Conservation (phyloP, 352 stramenopile genomes). For the Phytophthora cryptogea region DNA sequence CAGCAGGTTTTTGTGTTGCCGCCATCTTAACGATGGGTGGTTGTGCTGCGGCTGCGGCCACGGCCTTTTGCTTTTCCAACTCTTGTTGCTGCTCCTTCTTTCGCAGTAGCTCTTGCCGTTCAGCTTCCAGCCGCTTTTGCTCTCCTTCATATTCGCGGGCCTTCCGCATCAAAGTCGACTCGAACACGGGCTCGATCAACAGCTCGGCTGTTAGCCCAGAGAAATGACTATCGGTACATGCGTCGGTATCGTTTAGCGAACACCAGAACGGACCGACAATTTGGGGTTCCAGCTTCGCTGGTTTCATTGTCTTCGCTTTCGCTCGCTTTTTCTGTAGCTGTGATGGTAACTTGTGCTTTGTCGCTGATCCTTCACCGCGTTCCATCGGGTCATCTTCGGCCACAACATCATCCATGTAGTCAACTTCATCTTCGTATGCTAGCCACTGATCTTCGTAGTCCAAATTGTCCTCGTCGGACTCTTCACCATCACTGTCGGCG, state of each 20-base stretch:
- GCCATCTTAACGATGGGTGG: neutral
- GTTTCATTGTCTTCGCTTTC: slow-evolving; percentile 63
- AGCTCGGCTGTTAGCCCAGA: slow-evolving; percentile 30
- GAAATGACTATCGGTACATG: slow-evolving; percentile 23
- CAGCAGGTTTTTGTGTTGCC: slow-evolving; percentile 6
- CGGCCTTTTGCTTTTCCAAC: slow-evolving; percentile 24
- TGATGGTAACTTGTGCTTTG: slow-evolving; percentile 59
- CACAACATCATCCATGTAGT: slow-evolving; percentile 70
- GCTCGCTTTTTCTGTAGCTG: slow-evolving; percentile 57
- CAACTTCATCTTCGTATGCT: slow-evolving; percentile 87
- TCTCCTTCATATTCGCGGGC: slow-evolving; percentile 50
- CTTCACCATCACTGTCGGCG: slow-evolving; percentile 72
- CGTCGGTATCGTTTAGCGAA: neutral
- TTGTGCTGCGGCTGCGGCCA: neutral
- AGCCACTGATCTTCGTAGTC: slow-evolving; percentile 88
- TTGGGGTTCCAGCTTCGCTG: slow-evolving; percentile 67
- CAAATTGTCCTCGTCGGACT: slow-evolving; percentile 79
- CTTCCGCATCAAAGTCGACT: slow-evolving; percentile 54
- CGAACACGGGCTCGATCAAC: slow-evolving; percentile 42
- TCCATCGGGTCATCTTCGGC: slow-evolving; percentile 33
- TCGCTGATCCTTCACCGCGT: slow-evolving; percentile 29
- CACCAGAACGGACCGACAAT: slow-evolving; percentile 62
- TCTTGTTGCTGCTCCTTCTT: slow-evolving; percentile 36
- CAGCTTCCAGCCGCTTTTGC: slow-evolving; percentile 35
- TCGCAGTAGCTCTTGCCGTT: slow-evolving; percentile 29